Evolutionary conservation across 164 flowering plant species (phyloP).

Genomic region (Umbilicus rupestris): DNA sequence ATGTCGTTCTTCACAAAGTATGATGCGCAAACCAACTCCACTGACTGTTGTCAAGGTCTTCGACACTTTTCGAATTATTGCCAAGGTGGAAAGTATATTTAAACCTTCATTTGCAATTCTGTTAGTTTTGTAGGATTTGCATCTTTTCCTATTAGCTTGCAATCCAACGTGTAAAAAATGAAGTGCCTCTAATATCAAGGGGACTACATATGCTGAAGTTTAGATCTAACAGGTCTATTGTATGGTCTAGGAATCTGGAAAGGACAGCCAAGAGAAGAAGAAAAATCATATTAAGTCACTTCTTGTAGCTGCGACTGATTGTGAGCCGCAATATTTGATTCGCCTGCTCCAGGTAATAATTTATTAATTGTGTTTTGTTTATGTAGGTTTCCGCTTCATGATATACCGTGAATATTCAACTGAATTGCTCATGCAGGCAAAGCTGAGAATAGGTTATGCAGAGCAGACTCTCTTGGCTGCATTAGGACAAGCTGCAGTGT

Average conservation of each 20-base stretch:
- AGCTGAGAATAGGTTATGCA: constrained; percentile 83
- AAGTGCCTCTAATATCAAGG: neutral
- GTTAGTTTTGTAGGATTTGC: neutral
- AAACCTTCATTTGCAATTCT: neutral
- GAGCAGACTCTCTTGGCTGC: constrained; percentile 90
- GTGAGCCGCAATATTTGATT: constrained; percentile 85
- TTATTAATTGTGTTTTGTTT: neutral
- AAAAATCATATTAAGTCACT: constrained; percentile 77
- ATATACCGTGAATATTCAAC: neutral
- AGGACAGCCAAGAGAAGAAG: constrained; percentile 89
- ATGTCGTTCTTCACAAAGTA: constrained; percentile 69
- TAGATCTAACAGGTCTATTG: neutral
- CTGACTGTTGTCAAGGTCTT: constrained; percentile 79
- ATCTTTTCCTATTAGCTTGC: neutral
- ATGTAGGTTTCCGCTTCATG: neutral
- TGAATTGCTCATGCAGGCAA: constrained; percentile 43
- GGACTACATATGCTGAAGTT: neutral
- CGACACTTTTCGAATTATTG: constrained; percentile 68
- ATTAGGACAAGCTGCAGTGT: constrained; percentile 82
- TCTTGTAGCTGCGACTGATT: constrained; percentile 91
- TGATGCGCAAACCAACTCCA: constrained; percentile 70
- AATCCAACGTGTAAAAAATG: neutral
- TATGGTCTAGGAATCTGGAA: constrained; percentile 67
- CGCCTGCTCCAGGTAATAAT: constrained; percentile 82
- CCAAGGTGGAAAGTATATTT: constrained; percentile 43